Evolutionary conservation across 139 green algal species (phyloP).

Genomic region (Coelastrella sp.): DNA sequence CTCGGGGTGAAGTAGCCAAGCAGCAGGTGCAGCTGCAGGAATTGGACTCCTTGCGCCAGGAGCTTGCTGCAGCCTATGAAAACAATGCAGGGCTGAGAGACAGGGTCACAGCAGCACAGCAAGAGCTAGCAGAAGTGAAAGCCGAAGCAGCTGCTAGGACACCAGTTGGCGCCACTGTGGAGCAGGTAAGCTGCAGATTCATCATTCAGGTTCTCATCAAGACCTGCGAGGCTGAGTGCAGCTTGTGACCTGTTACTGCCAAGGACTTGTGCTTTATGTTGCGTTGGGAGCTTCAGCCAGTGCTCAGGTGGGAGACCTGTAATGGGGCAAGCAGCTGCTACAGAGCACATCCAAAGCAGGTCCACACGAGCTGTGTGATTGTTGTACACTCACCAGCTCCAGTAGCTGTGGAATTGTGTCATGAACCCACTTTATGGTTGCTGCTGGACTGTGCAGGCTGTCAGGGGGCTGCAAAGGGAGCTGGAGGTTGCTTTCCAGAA

Average conservation of each 20-base stretch:
- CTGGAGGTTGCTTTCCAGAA: conserved; percentile 17
- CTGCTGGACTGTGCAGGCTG: not conserved
- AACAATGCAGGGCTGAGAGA: conserved; percentile 14
- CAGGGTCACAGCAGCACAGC: not conserved
- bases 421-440: not conserved
- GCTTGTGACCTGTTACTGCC: not conserved
- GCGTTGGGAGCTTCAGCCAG: too few relatives aligned
- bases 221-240: not conserved
- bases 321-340: too few relatives aligned
- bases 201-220: too few relatives aligned
- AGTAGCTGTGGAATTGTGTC: too few relatives aligned
- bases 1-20: not conserved
- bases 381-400: too few relatives aligned
- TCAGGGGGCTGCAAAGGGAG: conserved; percentile 20
- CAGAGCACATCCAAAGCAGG: too few relatives aligned
- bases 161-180: conserved; percentile 1
- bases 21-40: not conserved
- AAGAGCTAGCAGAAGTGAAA: conserved; percentile 14
- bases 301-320: too few relatives aligned
- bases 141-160: conserved; percentile 41
- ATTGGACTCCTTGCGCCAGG: not conserved
- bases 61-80: conserved; percentile 4
- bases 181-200: conserved; percentile 14
- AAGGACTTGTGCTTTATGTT: too few relatives aligned
- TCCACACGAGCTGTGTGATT: too few relatives aligned